Percentiles rank a stretch among this genome's conserved stretches.
Evolutionary conservation across 1,139 yeast species (phyloP).

Genomic region (Yamadazyma taylorii): DNA sequence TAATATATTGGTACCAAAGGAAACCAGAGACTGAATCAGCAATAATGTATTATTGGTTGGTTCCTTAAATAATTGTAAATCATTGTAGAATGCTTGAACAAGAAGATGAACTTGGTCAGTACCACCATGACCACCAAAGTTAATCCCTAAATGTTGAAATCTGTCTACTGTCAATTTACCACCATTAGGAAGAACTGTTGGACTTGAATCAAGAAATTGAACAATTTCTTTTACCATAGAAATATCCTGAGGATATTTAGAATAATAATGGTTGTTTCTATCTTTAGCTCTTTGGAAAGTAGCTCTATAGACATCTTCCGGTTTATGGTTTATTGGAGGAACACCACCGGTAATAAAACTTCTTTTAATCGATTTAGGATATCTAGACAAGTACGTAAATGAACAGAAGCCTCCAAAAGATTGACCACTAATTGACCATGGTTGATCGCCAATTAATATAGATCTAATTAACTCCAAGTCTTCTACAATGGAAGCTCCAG

Average conservation of each 20-base stretch:
- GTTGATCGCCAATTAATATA: conserved; percentile 30
- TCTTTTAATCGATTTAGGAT: conserved; percentile 37
- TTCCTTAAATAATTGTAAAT: conserved; percentile 30
- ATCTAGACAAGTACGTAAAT: conserved; percentile 49
- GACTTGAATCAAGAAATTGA: conserved; percentile 28
- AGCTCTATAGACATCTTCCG: conserved; percentile 48
- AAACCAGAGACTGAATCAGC: conserved; percentile 28
- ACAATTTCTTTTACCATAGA: conserved; percentile 37
- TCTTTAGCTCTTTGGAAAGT: conserved; percentile 48
- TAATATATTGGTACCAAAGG: conserved; percentile 53
- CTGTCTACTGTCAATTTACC: conserved; percentile 50
- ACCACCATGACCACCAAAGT: conserved; percentile 53
- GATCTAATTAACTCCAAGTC: conserved; percentile 50
- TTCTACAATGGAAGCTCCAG: conserved; percentile 52
- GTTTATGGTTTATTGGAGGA: conserved; percentile 47
- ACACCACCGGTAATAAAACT: conserved; percentile 56
- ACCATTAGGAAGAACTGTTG: conserved; percentile 46
- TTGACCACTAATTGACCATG: conserved; percentile 57
- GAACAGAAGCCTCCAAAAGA: conserved; percentile 58
- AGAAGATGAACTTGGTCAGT: conserved; percentile 46
- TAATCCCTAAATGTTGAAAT: conserved; percentile 52
- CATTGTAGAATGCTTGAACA: conserved; percentile 39
- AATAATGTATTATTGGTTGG: conserved; percentile 38
- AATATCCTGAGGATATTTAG: conserved; percentile 49
- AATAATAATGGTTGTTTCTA: conserved; percentile 48